A percentile compares a stretch with the other conserved stretches of the same genome.
Conservation (phyloP, 495 filamentous ascomycete genomes). For the Penicillium flavigenum region DNA sequence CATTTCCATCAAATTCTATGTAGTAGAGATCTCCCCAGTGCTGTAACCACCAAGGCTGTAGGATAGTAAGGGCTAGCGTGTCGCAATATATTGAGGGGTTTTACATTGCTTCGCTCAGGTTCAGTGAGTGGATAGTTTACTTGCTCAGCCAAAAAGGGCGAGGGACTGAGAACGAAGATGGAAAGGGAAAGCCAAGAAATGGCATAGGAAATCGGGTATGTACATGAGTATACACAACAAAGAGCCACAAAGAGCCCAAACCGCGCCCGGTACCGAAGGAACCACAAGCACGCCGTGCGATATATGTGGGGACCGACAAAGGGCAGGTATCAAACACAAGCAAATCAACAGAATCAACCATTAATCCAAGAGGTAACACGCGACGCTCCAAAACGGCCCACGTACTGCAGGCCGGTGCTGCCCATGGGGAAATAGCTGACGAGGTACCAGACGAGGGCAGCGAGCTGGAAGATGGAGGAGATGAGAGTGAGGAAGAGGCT, state of each 20-base stretch:
- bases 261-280: background rate
- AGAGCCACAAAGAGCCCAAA: background rate
- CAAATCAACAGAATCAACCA: slow-evolving; percentile 48
- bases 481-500: slow-evolving; percentile 79
- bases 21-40: no score
- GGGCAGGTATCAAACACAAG: background rate
- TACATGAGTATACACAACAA: slow-evolving; percentile 2
- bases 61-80: no score
- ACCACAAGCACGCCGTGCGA: background rate
- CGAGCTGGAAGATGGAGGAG: slow-evolving; percentile 77
- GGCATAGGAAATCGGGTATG: no score
- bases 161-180: no score
- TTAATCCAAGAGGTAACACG: slow-evolving; percentile 87
- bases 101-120: no score
- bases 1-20: no score
- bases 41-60: no score
- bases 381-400: slow-evolving; percentile 79
- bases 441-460: slow-evolving; percentile 85
- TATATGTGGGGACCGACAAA: background rate
- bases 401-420: slow-evolving; percentile 80
- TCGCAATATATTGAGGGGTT: no score
- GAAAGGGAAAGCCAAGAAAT: no score
- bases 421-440: slow-evolving; percentile 99
- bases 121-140: no score
- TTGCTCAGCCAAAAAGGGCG: no score